Percentiles rank a stretch among this genome's conserved stretches.
Evolutionary conservation across 1,284 basidiomycete genomes (phyloP).

Genomic region (Austroboletus novae-zelandiae): DNA sequence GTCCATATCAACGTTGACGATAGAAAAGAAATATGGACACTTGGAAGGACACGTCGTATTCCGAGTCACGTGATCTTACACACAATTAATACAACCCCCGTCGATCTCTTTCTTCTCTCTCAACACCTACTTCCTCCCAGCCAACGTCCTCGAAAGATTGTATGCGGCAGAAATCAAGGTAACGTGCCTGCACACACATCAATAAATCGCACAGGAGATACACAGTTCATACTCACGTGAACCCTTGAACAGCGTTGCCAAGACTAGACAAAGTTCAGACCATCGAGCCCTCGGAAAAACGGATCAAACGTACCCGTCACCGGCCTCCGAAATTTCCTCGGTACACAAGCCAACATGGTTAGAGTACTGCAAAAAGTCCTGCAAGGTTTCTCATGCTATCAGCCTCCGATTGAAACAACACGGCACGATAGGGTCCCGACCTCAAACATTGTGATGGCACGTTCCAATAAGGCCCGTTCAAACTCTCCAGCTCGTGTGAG

Average conservation of each 20-base stretch:
- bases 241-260: constrained; percentile 84
- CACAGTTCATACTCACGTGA: constrained; percentile 57
- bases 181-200: constrained; percentile 55
- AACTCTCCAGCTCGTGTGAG: constrained; percentile 81
- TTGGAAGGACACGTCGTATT: constrained; percentile 13
- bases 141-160: constrained; percentile 68
- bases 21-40: not conserved
- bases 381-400: not conserved
- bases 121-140: constrained; percentile 10
- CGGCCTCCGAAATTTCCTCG: constrained; percentile 79
- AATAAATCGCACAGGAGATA: not conserved
- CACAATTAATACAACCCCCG: not conserved
- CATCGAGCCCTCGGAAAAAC: not conserved
- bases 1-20: constrained; percentile 42
- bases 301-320: constrained; percentile 58
- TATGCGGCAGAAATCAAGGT: constrained; percentile 81
- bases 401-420: not conserved
- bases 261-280: constrained; percentile 41
- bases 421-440: constrained; percentile 37
- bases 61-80: constrained; percentile 12
- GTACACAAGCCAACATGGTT: constrained; percentile 87
- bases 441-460: constrained; percentile 81
- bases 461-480: constrained; percentile 63
- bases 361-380: constrained; percentile 78
- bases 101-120: not conserved